Percentiles rank a stretch among this genome's conserved stretches.
Conservation (phyloP, 129 eudicot genomes). For the Calendula officinalis region DNA sequence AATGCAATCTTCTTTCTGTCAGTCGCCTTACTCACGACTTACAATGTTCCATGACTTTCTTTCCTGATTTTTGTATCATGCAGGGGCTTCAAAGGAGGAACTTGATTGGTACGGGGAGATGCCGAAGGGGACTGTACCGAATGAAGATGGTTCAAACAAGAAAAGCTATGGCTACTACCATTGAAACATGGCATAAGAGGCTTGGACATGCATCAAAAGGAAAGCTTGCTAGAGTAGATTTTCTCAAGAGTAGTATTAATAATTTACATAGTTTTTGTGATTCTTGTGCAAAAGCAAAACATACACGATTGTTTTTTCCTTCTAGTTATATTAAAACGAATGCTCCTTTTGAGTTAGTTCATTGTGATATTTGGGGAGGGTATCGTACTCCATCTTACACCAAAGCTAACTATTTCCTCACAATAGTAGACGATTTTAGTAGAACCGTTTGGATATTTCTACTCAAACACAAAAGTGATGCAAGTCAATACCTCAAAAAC, state of each 20-base stretch:
- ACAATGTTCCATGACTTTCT: not conserved
- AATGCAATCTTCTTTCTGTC: not conserved
- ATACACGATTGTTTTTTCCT: not conserved
- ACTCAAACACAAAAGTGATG: not conserved
- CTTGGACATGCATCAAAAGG: conserved; percentile 1
- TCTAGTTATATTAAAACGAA: not conserved
- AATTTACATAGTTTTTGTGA: not conserved
- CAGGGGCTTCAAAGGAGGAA: not conserved
- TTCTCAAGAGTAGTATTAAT: not conserved
- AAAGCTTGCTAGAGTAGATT: conserved; percentile 1
- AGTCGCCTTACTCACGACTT: not conserved
- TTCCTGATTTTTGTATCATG: not conserved
- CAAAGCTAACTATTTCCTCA: not conserved
- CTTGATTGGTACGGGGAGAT: not conserved
- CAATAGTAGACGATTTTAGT: not conserved
- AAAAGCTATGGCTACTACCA: not conserved
- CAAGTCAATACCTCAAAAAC: not conserved
- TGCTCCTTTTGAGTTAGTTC: not conserved
- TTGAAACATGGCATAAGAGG: not conserved
- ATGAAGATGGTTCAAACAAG: not conserved
- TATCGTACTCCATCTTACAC: not conserved
- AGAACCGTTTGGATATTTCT: not conserved
- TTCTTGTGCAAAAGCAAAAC: not conserved
- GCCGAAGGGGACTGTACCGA: not conserved
- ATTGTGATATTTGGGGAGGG: not conserved